Base-by-base conservation (phyloP, 306 rosid genomes). In the Hippophae rhamnoides region DNA sequence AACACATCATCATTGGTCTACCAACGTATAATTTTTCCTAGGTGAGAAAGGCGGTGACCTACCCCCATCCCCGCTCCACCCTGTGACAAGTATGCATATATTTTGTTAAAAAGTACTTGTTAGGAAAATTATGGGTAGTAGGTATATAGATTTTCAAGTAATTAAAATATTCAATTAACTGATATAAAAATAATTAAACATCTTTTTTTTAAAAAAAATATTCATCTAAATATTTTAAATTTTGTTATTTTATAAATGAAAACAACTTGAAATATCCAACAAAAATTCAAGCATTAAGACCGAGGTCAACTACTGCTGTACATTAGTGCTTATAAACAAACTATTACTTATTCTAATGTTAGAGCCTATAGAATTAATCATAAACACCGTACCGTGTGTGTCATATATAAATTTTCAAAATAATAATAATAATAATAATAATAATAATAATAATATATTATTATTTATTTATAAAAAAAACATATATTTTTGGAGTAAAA, bases 241-340 rank as follows among this genome's bases (percentile, higher is more conserved):
- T 18, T 18, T 18, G 23, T 18, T 18, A 18, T 18, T 18, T 18
- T 18, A 18, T 18, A 18, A 18, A 18, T 9, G 68, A 63, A 63
- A 54, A 50, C 67, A 57, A 63, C 68, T 63, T 53, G 43, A 23
- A 52, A 6, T 49, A 11, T 49, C 13, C 14, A 13, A 11, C 9
- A 27, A 18, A 7, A 43, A 40, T 60, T 47, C 10, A 31, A 7
- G 46, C 41, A 64, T 54, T 43, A 11, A 53, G 61, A 64, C 61
- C 23, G 41, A 54, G 69, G 61, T 64, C 69, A 64, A 64, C 54
- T 45, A 47, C 31, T 49, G 66, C 56, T 61, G 41, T 25, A 47
- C 43, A n/a, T 41, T 18, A 25, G 25, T 4, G 27, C 18, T 1
- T n/a, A 42, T 6, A 58, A 42, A 18, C 23, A 18, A 18, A 31